phyloP scores from a whole-genome alignment of 2,329 filamentous ascomycete species.

The Neocatenulostroma microsporum region DNA sequence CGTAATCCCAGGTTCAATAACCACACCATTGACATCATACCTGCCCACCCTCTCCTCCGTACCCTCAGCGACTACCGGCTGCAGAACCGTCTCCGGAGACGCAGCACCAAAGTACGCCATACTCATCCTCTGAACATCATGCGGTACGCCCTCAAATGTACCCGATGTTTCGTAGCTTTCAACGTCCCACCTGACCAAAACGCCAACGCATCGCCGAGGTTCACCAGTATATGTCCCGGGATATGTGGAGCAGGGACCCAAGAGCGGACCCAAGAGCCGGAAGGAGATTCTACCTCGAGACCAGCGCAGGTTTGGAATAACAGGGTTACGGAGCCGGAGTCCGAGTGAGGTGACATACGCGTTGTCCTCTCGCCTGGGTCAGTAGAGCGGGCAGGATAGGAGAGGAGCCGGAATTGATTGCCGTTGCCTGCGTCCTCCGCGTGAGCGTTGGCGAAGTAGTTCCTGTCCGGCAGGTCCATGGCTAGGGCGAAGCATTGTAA shows the following conservation, averaged over 20 bases:
- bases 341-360: conserved; percentile 16
- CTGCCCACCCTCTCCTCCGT: neutral
- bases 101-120: conserved; percentile 21
- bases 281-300: conserved; percentile 10
- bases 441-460: conserved; percentile 13
- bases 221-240: conserved; percentile 9
- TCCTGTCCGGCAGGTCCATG: conserved; percentile 11
- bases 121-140: conserved; percentile 15
- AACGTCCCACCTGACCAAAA: conserved; percentile 12
- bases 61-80: conserved; percentile 9
- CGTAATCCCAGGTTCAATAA: conserved; percentile 16
- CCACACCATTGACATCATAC: conserved; percentile 17
- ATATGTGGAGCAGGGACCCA: conserved; percentile 11
- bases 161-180: conserved; percentile 12
- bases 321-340: conserved; percentile 16
- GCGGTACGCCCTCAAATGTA: conserved; percentile 16
- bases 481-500: conserved; percentile 14
- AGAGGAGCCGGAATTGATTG: conserved; percentile 9
- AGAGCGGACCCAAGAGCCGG: neutral
- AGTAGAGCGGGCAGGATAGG: conserved; percentile 9
- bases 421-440: conserved; percentile 11
- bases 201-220: conserved; percentile 13
- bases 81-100: conserved; percentile 16
- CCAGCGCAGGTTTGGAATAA: conserved; percentile 12
- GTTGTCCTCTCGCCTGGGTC: conserved; percentile 7